Base-by-base conservation (phyloP, 495 filamentous ascomycete genomes). In the Neurospora africana region DNA sequence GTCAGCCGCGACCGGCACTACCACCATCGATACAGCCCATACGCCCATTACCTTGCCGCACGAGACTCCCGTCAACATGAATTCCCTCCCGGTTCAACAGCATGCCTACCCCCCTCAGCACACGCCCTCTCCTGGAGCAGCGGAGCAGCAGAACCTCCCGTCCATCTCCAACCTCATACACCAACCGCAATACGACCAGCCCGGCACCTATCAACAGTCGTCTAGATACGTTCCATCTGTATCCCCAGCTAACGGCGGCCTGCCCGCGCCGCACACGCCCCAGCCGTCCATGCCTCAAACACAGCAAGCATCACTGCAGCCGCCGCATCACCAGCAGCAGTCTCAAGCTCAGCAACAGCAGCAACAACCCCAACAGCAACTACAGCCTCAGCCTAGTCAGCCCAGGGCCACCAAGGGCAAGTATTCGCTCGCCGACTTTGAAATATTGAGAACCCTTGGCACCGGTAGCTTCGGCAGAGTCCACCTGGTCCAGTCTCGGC, bases 401-500 rank as follows among this genome's bases (percentile, higher is more conserved):
- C 37, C 72, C 81, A 87, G 95, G 73, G 87, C 89, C 72, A 99
- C 95, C 67, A 97, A 97, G 86, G 96, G 96, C n/a, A 98, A 98
- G 85, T 99, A 99, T 81, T 91, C 93, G 17, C 88, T 98, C 72
- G 85, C 84, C 33, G 95, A 99, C 82, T 99, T 99, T 75, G 81
- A 87, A 44, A 88, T 99, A 44, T 87, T 93, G 83, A 88, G 95
- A 74, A 98, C 96, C 27, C 84, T 99, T 67, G 95, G 95, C 15
- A 99, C 96, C 39, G 95, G 95, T 43, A 98, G 94, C 81, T 99
- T 99, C 83, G 95, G 95, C 19, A 87, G 96, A 58, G 95, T 99
- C 35, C 96, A 98, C 77, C 84, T 98, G 37, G 95, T 98, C 68
- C 95, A 98, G 82, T 97, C 94, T 36, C 94, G 91, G 77, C 96